Percentiles rank a stretch among this genome's conserved stretches.
phyloP scores from a whole-genome alignment of 2,329 filamentous ascomycete species.

The Berkeleyomyces rouxiae region DNA sequence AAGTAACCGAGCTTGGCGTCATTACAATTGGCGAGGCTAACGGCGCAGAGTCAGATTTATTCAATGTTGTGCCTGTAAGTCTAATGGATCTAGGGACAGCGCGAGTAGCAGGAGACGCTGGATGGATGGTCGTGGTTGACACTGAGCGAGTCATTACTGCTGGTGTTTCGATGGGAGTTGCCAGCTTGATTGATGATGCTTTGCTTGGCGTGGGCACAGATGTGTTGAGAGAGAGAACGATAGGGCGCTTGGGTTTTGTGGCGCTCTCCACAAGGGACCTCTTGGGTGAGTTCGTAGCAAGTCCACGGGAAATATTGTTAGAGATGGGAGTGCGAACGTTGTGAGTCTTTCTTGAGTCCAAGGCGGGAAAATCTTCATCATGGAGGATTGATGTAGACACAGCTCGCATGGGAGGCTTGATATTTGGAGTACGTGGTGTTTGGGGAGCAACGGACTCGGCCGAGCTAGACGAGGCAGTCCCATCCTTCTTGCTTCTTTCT shows the following conservation, averaged over 20 bases:
- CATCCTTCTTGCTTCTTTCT: neutral
- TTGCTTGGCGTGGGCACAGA: neutral
- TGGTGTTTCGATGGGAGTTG: slow-evolving; percentile 3
- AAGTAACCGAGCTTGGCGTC: neutral
- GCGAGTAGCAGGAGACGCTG: slow-evolving; percentile 5
- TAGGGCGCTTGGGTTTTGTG: slow-evolving; percentile 4
- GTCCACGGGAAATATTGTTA: neutral
- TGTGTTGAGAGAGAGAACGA: slow-evolving; percentile 1
- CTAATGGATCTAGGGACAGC: slow-evolving; percentile 6
- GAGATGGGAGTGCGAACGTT: slow-evolving; percentile 2
- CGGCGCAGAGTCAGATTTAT: slow-evolving; percentile 21
- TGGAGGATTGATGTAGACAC: slow-evolving; percentile 24
- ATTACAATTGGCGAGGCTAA: slow-evolving; percentile 23
- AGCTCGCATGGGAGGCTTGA: slow-evolving; percentile 15
- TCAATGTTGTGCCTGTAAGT: neutral
- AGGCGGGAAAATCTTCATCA: slow-evolving; percentile 43
- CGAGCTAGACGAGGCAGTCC: slow-evolving; percentile 18
- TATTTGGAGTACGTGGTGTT: slow-evolving; percentile 17
- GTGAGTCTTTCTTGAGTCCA: slow-evolving; percentile 3
- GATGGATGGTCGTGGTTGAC: neutral
- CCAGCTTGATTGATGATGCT: neutral
- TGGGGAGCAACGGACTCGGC: slow-evolving; percentile 19
- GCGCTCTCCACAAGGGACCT: slow-evolving; percentile 3
- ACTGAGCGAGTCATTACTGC: neutral
- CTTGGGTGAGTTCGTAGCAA: slow-evolving; percentile 1